Evolutionary conservation across 1,284 basidiomycete genomes (phyloP).

Genomic region (Kwoniella shivajii): DNA sequence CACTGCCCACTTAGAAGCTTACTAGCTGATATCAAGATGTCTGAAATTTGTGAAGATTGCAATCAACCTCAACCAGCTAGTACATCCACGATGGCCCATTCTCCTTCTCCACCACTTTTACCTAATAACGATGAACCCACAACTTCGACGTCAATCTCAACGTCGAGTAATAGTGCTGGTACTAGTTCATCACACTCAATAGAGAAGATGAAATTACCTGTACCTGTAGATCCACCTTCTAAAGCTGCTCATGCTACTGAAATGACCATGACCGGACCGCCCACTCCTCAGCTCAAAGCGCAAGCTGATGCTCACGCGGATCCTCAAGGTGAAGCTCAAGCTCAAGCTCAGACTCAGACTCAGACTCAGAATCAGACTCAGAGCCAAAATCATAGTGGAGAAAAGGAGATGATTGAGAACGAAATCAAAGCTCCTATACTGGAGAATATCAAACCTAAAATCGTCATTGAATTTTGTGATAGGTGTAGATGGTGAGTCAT

Average conservation of each 20-base stretch:
- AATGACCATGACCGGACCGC: slow-evolving; percentile 2
- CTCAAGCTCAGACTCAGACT: no score
- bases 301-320: background rate
- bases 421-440: slow-evolving; percentile 2
- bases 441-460: slow-evolving; percentile 19
- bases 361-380: no score
- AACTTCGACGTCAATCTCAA: no score
- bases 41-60: slow-evolving; percentile 11
- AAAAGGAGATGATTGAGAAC: background rate
- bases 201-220: background rate
- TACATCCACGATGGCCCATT: background rate
- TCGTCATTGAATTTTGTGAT: slow-evolving; percentile 82
- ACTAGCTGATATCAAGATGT: background rate
- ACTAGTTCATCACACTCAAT: no score
- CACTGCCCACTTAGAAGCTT: no score
- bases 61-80: background rate
- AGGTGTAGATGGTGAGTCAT: slow-evolving; percentile 62
- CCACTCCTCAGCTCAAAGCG: slow-evolving; percentile 3
- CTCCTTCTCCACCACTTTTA: background rate
- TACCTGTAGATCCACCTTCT: slow-evolving; percentile 9
- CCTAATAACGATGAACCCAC: no score
- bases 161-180: no score
- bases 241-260: slow-evolving; percentile 7
- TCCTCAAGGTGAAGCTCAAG: background rate
- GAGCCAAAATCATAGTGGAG: no score